A percentile compares a stretch with the other conserved stretches of the same genome.
Evolutionary conservation across 2,329 filamentous ascomycete species (phyloP).

Genomic region (Penicillium sp.): DNA sequence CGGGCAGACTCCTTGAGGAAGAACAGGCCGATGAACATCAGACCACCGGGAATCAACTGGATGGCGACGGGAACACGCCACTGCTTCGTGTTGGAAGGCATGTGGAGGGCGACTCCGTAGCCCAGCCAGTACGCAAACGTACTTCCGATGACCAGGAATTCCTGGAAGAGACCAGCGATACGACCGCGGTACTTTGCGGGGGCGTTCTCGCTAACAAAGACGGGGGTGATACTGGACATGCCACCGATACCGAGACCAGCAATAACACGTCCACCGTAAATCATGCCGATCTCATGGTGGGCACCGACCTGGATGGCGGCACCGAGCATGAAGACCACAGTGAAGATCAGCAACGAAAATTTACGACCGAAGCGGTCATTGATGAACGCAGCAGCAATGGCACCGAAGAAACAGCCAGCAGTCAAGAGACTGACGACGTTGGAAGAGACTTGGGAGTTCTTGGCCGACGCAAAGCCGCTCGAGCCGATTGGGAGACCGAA

Average conservation of each 20-base stretch:
- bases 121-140: conserved; percentile 57
- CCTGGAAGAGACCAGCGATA: conserved; percentile 41
- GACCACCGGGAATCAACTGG: conserved; percentile 54
- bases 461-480: conserved; percentile 34
- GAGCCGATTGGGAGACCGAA: conserved; percentile 40
- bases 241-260: conserved; percentile 42
- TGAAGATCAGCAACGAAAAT: conserved; percentile 39
- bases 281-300: conserved; percentile 34
- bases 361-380: conserved; percentile 41
- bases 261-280: conserved; percentile 42
- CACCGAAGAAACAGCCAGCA: conserved; percentile 43
- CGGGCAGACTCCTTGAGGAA: conserved; percentile 57
- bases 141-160: conserved; percentile 45
- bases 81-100: conserved; percentile 50
- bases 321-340: conserved; percentile 37
- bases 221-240: conserved; percentile 43
- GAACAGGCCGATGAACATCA: conserved; percentile 53
- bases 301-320: conserved; percentile 39
- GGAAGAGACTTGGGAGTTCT: conserved; percentile 42
- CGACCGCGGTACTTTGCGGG: conserved; percentile 37
- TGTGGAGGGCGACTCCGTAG: conserved; percentile 52
- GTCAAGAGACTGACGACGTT: conserved; percentile 43
- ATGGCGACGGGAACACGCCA: conserved; percentile 57
- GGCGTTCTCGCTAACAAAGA: conserved; percentile 41
- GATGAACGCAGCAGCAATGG: conserved; percentile 38